Base-by-base conservation (phyloP, 2,329 filamentous ascomycete species). In the Pyrenophora seminiperda region DNA sequence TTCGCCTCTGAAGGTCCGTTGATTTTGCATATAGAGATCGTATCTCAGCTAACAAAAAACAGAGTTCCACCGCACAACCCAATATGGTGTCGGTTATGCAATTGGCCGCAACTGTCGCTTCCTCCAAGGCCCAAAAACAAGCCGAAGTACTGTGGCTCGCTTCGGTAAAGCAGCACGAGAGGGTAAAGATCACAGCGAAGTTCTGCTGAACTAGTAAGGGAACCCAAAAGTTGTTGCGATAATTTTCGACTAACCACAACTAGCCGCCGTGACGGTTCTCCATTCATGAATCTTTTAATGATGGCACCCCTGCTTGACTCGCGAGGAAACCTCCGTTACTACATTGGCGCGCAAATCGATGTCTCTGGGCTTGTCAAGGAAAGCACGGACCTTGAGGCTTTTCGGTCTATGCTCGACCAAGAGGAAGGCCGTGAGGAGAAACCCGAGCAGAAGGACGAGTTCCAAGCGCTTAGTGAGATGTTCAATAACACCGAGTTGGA, bases 51-150 rank as follows among this genome's bases (percentile, higher is more conserved):
- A 39, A 66, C 5, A 7, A 29, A 32, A 7, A 37, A n/a, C 30
- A 88, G 87, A 89, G 70, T 91, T 90, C 60, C 82, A 89, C 59
- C 80, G 83, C 39, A 89, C 86, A 4, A 91, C 87, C 0, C 86
- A 91, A 58, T 91, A 91, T 63, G 87, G 87, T 3, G 84, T 88
- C 74, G 81, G 79, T 47, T 90, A 91, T 65, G 82, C 85, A 3
- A 81, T 92, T 14, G 89, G 89, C 0, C 83, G 87, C 24, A 92
- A 92, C 56, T 91, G 89, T 61, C 83, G 89, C 6, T 91, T 92
- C 62, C 79, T 92, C 1, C 89, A 91, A 68, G 89, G 89, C 0
- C 88, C 88, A 0, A 83, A 82, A 61, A 91, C 88, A 5, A 87
- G 87, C 56, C 77, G 77, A 0, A 79, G 81, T 53, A 88, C 84